Evolutionary conservation across 768 basidiomycete genomes (phyloP), one percentile per base, ranked within the genome.

Genomic region (Amanita exitialis): DNA sequence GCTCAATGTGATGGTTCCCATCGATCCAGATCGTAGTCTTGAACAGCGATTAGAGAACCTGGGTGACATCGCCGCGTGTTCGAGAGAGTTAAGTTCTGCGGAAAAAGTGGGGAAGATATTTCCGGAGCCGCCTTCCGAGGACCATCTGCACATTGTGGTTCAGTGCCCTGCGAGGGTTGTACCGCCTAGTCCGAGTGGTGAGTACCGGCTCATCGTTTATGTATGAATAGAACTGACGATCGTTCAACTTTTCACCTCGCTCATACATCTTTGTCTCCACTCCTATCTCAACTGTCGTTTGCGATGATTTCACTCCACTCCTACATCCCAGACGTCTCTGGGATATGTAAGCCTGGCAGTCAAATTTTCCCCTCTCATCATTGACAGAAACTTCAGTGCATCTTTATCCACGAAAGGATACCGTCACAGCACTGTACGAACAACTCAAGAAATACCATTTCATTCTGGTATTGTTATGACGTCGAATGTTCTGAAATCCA

Each of bases 201-300:
- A 44, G 43, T 44, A 44, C 13, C 27, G 43, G 23, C 25, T 44
- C 43, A 28, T 44, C 4, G 23, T 44, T 44, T 23, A 44, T 30
- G 23, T 44, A 44, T 44, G 43, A 44, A 23, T 25, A 27, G 25
- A 44, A 44, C 21, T 43, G 42, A 43, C 21, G 42, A 41, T 41
- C 23, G n/a, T n/a, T n/a, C n/a, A n/a, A n/a, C n/a, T 41, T 41
- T 12, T 16, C 39, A 41, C 39, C 39, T 41, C 39, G n/a, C 23
- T 10, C 27, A 9, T 23, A 44, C 43, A 44, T 44, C 43, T 44
- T n/a, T 44, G 28, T 21, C 27, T 27, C 13, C 23, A 4, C 43
- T 44, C 43, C 43, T 44, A 44, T 44, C 43, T 44, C 43, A 44
- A 45, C 51, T 47, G n/a, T n/a, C n/a, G n/a, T n/a, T n/a, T n/a